A percentile compares a stretch with the other conserved stretches of the same genome.
phyloP scores from a whole-genome alignment of 305 asterid genomes.

The Ilex paraguariensis region DNA sequence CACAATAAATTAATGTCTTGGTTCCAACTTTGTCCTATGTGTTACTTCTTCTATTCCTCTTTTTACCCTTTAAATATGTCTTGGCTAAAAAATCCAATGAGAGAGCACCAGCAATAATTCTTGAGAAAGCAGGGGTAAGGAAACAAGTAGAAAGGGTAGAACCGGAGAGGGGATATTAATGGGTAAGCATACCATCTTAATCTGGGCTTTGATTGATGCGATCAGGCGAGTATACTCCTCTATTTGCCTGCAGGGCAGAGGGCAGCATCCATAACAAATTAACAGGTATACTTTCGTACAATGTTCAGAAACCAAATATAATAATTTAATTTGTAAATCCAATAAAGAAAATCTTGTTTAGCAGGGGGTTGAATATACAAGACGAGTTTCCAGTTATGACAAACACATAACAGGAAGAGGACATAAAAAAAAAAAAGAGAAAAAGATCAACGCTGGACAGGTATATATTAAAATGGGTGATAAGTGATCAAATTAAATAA shows the following conservation, averaged over 20 bases:
- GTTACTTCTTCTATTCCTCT: too few relatives aligned
- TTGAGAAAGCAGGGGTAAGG: background rate
- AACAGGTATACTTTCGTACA: too few relatives aligned
- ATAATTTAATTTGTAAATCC: too few relatives aligned
- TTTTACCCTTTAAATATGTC: too few relatives aligned
- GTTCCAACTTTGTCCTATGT: too few relatives aligned
- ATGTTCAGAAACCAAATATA: too few relatives aligned
- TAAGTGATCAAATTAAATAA: too few relatives aligned
- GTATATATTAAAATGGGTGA: background rate
- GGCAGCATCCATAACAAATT: background rate
- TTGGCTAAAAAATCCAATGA: too few relatives aligned
- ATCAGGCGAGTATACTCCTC: constrained; percentile 66
- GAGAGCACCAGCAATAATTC: too few relatives aligned
- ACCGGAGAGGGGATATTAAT: constrained; percentile 6
- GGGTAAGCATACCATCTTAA: constrained; percentile 56
- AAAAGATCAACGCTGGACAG: background rate
- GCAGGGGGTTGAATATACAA: background rate
- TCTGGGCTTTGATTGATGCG: constrained; percentile 76
- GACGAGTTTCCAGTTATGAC: constrained; percentile 1
- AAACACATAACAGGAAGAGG: background rate
- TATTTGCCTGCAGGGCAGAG: constrained; percentile 64
- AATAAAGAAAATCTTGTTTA: too few relatives aligned
- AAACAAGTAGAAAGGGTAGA: background rate
- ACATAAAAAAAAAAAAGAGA: background rate
- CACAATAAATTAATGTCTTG: too few relatives aligned